Base-by-base conservation (phyloP, 257 asterid genomes). In the Ilex asprella region DNA sequence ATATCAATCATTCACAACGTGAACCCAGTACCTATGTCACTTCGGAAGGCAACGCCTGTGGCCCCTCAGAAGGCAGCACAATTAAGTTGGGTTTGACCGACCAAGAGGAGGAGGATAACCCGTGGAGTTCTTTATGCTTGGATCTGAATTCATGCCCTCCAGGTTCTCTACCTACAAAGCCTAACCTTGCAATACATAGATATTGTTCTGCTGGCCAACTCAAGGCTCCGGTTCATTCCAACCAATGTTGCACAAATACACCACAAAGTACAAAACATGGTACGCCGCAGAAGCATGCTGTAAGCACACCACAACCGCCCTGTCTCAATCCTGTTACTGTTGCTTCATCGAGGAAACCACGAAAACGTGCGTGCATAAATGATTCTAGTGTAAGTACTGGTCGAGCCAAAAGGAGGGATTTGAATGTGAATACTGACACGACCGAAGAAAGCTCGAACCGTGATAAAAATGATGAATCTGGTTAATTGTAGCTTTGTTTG, bases 81-180 rank as follows among this genome's bases (percentile, higher is more conserved):
- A 31, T 29, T 50, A 39, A 35, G 41, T 35, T 35, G 41, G 8
- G 41, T 3, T 35, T 8, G 62, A 61, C 39, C 49, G 68, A 73
- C 54, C 62, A 60, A 31, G 68, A 44, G 66, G 63, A 44, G 66
- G 63, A 13, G 21, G 50, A 65, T 30, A 60, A 63, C 14, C 66
- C 75, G 32, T 73, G 70, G 35, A 29, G 62, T 39, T 66, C 66
- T 35, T 32, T 65, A 10, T 54, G 69, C 54, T 67, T 83, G 72
- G 77, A 85, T 62, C 69, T 76, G 63, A 83, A 80, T 77, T 77
- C 86, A 2, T 53, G 69, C 70, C 83, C 86, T 50, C 78, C 78
- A 10, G 64, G 39, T 72, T 75, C 93, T 47, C 83, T 82, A 10
- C 56, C 50, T 16, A 39, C 76, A 14, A 76, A 66, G 68, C 54